A percentile compares a stretch with the other conserved stretches of the same genome.
Evolutionary conservation across 768 basidiomycete genomes (phyloP).

Genomic region (Kondoa malvinella): DNA sequence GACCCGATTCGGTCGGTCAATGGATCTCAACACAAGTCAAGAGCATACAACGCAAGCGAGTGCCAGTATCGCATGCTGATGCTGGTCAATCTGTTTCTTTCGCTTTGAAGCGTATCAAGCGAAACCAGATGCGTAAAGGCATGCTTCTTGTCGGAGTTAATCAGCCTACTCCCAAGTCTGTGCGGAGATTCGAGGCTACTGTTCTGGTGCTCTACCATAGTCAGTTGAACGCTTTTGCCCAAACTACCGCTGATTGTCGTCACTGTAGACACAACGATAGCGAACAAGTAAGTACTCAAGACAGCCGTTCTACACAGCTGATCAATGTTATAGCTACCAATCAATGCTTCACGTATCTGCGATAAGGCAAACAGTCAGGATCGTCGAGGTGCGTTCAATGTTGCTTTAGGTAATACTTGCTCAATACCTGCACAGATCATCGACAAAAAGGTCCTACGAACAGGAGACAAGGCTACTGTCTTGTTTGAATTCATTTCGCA

Average conservation of each 20-base stretch:
- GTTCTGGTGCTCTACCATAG: conserved; percentile 62
- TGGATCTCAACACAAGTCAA: conserved; percentile 64
- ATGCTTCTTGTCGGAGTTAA: conserved; percentile 12
- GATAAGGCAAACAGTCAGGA: conserved; percentile 26
- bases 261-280: conserved; percentile 20
- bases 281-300: conserved; percentile 7
- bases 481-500: conserved; percentile 54
- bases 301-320: not conserved
- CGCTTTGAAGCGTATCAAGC: conserved; percentile 72
- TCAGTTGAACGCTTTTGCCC: not conserved
- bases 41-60: conserved; percentile 88
- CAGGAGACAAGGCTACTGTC: conserved; percentile 88
- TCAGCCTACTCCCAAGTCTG: conserved; percentile 38
- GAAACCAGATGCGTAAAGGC: conserved; percentile 34
- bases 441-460: conserved; percentile 76
- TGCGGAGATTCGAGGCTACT: conserved; percentile 76
- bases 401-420: not conserved
- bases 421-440: conserved; percentile 13
- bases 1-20: conserved; percentile 82
- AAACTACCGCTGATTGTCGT: conserved; percentile 2
- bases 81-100: conserved; percentile 91
- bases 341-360: conserved; percentile 29
- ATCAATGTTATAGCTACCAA: conserved; percentile 26
- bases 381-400: conserved; percentile 4
- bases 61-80: conserved; percentile 63